These are phyloP conservation scores for Leccinum insigne DNA, from an alignment of 1,284 basidiomycete genomes.

Conservation along the genomic window DNA sequence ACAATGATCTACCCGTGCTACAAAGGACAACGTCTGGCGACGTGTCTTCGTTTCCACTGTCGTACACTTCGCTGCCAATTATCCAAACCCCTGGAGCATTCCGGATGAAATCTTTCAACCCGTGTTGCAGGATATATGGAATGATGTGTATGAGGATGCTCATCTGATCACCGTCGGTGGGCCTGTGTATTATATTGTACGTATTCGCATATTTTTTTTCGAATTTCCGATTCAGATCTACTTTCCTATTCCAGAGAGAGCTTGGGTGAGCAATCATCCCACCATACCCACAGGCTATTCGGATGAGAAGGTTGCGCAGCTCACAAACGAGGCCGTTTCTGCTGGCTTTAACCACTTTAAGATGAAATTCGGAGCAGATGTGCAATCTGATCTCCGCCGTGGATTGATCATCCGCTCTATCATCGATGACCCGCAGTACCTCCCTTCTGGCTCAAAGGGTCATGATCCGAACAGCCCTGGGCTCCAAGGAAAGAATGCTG, in stretches of 20 bases:
- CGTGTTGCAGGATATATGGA: not conserved
- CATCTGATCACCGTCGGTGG: not conserved
- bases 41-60: not conserved
- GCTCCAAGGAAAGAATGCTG: conserved; percentile 87
- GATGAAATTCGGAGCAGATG: conserved; percentile 93
- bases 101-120: not conserved
- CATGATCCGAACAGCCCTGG: conserved; percentile 67
- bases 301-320: conserved; percentile 87
- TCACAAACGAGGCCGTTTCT: conserved; percentile 84
- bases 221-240: not conserved
- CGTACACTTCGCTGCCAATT: not conserved
- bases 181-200: not conserved
- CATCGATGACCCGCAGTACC: conserved; percentile 86
- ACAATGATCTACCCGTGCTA: not conserved
- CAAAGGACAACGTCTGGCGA: not conserved
- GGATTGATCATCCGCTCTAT: conserved; percentile 89
- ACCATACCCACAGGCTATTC: conserved; percentile 51
- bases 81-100: not conserved
- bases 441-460: conserved; percentile 54
- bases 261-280: conserved; percentile 45
- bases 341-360: conserved; percentile 96
- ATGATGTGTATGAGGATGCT: not conserved
- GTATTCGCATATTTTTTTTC: not conserved
- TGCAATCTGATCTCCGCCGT: conserved; percentile 82
- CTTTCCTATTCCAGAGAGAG: conserved; percentile 35